Evolutionary conservation across 1,284 basidiomycete species (phyloP).

Genomic region (Cutaneotrichosporon sp.): DNA sequence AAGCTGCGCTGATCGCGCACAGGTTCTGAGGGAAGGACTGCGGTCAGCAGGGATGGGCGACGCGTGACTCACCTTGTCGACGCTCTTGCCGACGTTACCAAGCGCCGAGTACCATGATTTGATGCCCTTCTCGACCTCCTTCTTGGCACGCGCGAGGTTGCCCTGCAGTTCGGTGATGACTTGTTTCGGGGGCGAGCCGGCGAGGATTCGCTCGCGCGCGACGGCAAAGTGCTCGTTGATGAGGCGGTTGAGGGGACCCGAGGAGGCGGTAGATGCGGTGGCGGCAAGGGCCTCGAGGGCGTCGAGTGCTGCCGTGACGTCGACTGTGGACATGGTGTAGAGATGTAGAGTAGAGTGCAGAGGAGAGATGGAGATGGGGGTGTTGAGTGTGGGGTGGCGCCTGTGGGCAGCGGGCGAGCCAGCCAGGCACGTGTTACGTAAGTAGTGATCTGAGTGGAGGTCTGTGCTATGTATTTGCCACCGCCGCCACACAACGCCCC

Average conservation of each 20-base stretch:
- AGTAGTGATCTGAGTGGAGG: too few species aligned
- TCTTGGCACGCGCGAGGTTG: conserved; percentile 69
- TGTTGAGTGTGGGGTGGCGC: background rate
- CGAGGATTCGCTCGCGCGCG: conserved; percentile 61
- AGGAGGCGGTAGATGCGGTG: conserved; percentile 62
- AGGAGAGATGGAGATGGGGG: background rate
- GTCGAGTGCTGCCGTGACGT: conserved; percentile 39
- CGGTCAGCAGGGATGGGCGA: conserved; percentile 19
- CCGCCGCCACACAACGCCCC: too few species aligned
- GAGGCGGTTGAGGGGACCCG: conserved; percentile 68
- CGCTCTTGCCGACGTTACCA: conserved; percentile 72
- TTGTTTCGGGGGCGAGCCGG: conserved; percentile 61
- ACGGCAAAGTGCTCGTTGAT: conserved; percentile 62
- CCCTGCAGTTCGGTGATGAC: conserved; percentile 62
- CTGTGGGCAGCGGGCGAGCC: too few species aligned
- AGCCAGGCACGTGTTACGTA: too few species aligned
- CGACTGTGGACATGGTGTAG: conserved; percentile 29
- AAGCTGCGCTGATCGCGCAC: conserved; percentile 43
- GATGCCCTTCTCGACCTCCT: conserved; percentile 79
- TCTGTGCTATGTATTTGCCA: too few species aligned
- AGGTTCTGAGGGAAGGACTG: conserved; percentile 50
- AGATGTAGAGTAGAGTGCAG: background rate
- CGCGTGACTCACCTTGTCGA: conserved; percentile 72
- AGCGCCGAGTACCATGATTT: conserved; percentile 81
- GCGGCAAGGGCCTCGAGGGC: conserved; percentile 54